Evolutionary conservation across 345 rosid genomes (phyloP), one percentile per base, ranked within the genome.

Genomic region (Sapria himalayana): DNA sequence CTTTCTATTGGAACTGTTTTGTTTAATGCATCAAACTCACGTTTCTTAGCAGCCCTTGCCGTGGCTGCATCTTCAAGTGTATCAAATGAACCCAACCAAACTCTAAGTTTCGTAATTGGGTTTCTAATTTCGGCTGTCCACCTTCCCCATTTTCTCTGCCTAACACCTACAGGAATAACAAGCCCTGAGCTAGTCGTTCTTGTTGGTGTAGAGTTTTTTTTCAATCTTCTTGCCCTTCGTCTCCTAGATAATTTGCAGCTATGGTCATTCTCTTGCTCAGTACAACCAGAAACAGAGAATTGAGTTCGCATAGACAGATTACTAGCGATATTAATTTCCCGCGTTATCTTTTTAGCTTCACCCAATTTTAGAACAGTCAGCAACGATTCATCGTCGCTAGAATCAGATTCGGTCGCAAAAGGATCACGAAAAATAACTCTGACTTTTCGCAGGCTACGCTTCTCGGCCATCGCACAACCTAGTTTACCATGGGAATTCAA

Each of bases 61-160:
- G 64, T 57, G n/a, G 72, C 69, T 6, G 98, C 98, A 27, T 77
- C 93, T 61, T 82, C 84, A 1, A 48, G 59, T 17, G 84, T 76
- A 9, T 48, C 38, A 42, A 40, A 89, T 25, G 95, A 82, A 33
- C 95, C 95, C 58, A 89, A 59, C 95, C 98, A 89, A 24, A 50
- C 51, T 48, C 78, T 72, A 29, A 54, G 55, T 29, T 49, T 70
- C 27, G 64, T 63, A 14, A 69, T 11, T 2, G 98, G 98, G 48
- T 82, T 66, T 3, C 64, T 44, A 34, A 82, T 77, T 59, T 79
- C 93, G 24, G 98, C 95, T n/a, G 86, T 81, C 85, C 81, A 82
- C 47, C 64, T 89, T 0, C 98, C 98, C 79, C 95, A 89, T 45
- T 68, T 72, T 34, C 98, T 59, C 42, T 55, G 86, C 52, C 98